A percentile compares a stretch with the other conserved stretches of the same genome.
These are phyloP conservation scores for Acanthamoeba culbertsoni DNA, from an alignment of 208 protist genomes.

Conservation along the genomic window DNA sequence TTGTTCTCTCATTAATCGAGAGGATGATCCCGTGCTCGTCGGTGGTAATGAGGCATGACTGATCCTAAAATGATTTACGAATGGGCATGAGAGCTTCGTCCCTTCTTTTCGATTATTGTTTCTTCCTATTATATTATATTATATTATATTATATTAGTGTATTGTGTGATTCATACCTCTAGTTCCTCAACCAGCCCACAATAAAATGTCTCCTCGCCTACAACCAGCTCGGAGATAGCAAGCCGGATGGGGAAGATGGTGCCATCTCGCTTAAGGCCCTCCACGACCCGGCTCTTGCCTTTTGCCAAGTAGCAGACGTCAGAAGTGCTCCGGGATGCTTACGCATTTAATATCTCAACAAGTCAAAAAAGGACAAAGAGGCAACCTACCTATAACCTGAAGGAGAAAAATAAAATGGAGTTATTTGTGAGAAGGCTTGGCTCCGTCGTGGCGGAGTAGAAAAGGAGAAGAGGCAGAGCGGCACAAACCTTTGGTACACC, in stretches of 20 bases:
- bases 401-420: too few species aligned
- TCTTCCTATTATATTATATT: too few species aligned
- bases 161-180: not conserved
- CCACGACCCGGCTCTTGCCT: conserved; percentile 15
- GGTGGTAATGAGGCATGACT: conserved; percentile 40
- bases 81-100: too few species aligned
- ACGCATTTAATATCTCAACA: too few species aligned
- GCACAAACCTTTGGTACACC: not conserved
- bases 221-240: conserved; percentile 12
- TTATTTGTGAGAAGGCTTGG: not conserved
- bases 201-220: conserved; percentile 30
- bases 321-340: too few species aligned
- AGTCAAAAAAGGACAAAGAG: too few species aligned
- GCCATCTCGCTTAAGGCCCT: conserved; percentile 34
- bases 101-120: too few species aligned
- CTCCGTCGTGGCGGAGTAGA: not conserved
- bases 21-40: conserved; percentile 14
- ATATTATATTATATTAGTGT: too few species aligned
- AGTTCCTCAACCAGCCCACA: conserved; percentile 8
- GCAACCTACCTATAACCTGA: too few species aligned
- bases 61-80: not conserved
- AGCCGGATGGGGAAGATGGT: conserved; percentile 47
- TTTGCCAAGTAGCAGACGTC: not conserved
- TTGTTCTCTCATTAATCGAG: conserved; percentile 3
- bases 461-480: not conserved